Base-by-base conservation (phyloP, 805 yeast genomes). In the Vanderwaltozyma tropicalis region DNA sequence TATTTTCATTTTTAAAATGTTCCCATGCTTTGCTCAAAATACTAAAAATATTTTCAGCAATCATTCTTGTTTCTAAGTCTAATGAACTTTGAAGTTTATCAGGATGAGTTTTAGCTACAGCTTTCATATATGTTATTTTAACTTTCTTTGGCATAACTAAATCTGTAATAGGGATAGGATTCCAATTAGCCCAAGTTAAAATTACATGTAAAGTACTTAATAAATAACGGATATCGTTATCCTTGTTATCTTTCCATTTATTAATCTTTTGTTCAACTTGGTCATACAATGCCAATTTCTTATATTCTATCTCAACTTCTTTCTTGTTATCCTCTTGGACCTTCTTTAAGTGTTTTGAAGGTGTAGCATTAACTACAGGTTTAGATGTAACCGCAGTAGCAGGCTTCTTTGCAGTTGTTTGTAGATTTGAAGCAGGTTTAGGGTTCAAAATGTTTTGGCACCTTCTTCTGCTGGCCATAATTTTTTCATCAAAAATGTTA, bases 21-120 rank as follows among this genome's bases (percentile, higher is more conserved):
- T 85, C 96, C 97, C 99, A 92, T 2, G 96, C 87, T 47, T 76
- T 72, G 58, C 87, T 89, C 43, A 92, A 64, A 0, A 78, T 69
- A 28, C 87, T 81, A 54, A 92, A 92, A 0, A 89, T 89, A 18
- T 76, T 77, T 49, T 88, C 89, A 13, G 96, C 92, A 32, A 89
- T 68, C 79, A 89, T 72, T 54, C 80, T 79, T 40, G 75, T 74
- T 50, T 86, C 94, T 5, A 77, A 64, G 7, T 78, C 64, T 21
- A 52, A 35, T 2, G 80, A 74, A 17, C 61, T 59, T n/a, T 61
- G 53, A 18, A 88, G 64, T 57, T 92, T 92, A 59, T 92, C 99
- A 0, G 89, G 77, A 58, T 88, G 92, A 2, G 95, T 94, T 35
- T 76, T 72, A 0, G 96, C 79, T 47, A 92, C 85, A 4, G 96